Evolutionary conservation across 2,329 filamentous ascomycete genomes (phyloP), one percentile per base, ranked within the genome.

Genomic region (Neocucurbitaria cava): DNA sequence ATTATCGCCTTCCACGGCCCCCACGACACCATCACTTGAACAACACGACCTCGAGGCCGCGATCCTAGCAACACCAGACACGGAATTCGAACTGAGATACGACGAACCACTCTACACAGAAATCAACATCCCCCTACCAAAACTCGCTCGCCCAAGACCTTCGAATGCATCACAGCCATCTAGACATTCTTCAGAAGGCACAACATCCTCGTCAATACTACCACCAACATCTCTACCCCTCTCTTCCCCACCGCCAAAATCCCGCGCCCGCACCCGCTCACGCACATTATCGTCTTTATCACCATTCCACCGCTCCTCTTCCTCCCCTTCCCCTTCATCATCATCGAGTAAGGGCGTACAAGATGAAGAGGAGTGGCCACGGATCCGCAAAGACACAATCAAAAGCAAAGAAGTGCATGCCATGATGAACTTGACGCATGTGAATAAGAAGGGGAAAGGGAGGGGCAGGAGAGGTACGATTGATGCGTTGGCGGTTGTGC

Each of bases 401-500:
- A 64, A 61, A 28, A 68, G 59, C 33, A 59, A 51, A 13, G 64
- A 69, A 46, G 49, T 66, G 1, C 62, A 61, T 10, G 63, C 62
- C 0, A 61, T 63, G 45, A 71, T 71, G 69, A 60, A 71, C 13
- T 41, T 70, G 26, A 42, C 40, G 17, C 62, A 69, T 21, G 49
- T 54, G 36, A 56, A 48, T n/a, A 67, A 61, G 39, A 55, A 65
- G 45, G 57, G 42, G 1, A 48, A 48, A 15, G 66, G 61, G 39
- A 55, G 66, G 45, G 57, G 42, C 2, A 48, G 68, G 28, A 62
- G 59, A 0, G 64, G 64, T 18, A 73, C 69, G 1, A 48, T 75
- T 6, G 71, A 71, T 55, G 73, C 72, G n/a, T 45, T 74, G 26
- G 73, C 72, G 7, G 68, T 75, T 35, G 66, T 74, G 13, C 73